phyloP scores from a whole-genome alignment of 257 asterid genomes.

The Gynochthodes officinalis region DNA sequence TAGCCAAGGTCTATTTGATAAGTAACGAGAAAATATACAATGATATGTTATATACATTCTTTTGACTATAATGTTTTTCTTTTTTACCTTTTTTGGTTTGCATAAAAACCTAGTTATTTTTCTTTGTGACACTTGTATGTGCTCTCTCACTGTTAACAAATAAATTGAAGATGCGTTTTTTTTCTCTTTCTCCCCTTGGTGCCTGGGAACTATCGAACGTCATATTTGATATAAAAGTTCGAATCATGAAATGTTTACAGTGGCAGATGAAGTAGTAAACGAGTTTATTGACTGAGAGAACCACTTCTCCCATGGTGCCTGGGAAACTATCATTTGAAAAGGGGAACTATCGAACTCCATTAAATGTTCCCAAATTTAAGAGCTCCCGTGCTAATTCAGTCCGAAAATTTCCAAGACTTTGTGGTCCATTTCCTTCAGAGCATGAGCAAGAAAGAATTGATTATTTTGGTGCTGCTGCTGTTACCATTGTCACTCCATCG shows the following conservation, averaged over 20 bases:
- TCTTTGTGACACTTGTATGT: too few species aligned
- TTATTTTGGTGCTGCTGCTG: background rate
- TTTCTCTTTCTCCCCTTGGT: too few species aligned
- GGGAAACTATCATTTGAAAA: background rate
- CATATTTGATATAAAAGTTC: background rate
- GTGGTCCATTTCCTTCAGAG: background rate
- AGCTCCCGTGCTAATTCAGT: background rate
- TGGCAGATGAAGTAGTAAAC: background rate
- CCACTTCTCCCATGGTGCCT: background rate
- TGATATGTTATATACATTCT: too few species aligned
- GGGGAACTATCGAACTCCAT: background rate
- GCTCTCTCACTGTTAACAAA: too few species aligned
- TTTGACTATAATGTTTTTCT: too few species aligned
- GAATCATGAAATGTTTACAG: too few species aligned
- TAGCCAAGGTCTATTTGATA: too few species aligned
- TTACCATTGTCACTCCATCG: background rate
- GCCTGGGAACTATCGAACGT: too few species aligned
- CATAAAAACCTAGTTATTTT: too few species aligned
- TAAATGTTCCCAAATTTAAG: background rate
- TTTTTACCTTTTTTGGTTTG: too few species aligned
- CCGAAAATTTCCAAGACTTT: background rate
- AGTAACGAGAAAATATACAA: too few species aligned
- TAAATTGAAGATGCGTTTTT: too few species aligned
- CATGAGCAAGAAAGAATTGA: background rate
- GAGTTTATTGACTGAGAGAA: background rate